Base-by-base conservation (phyloP, 306 rosid species). In the Ceratonia siliqua region DNA sequence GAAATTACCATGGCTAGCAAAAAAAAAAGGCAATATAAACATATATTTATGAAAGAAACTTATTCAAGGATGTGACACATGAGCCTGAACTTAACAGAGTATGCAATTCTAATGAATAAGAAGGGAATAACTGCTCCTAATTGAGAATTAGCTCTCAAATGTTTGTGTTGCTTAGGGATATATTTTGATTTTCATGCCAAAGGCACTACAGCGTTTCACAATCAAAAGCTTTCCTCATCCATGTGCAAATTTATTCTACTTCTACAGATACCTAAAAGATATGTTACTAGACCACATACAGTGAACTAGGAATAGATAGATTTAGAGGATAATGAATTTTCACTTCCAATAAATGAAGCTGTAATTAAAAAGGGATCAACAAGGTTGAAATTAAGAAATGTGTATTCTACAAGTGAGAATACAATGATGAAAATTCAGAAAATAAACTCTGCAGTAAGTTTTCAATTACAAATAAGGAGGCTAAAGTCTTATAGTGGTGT, bases 1-100 rank as follows among this genome's bases (percentile, higher is more conserved):
- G 76, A 59, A 78, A 68, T 79, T 72, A 22, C 14, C 75, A 79
- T 42, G 24, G 35, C 75, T 58, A 62, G 21, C 35, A 62, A 63
- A 75, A 63, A 42, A 32, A 54, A 13, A 59, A 62, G 24, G 30
- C 6, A 28, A 58, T 24, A 13, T n/a, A 36, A 50, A 57, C 32
- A 62, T 61, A 67, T 27, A 68, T 55, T 36, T 46, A 41, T 49
- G 71, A 53, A 46, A 63, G 4, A 36, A 38, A 54, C 57, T 18
- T 13, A 70, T 72, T 43, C 24, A 70, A 78, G 61, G 53, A 68
- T 13, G 53, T 33, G 46, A 78, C 48, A 50, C 50, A 72, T 22
- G 49, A 66, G 28, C 62, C 11, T 39, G 25, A 72, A 73, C 45
- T 49, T 33, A 73, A 18, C 65, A 14, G 18, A 66, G 13, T 39